Evolutionary conservation across 73 alveolate species (phyloP), one percentile per base, ranked within the genome.

Genomic region (Tetrahymena borealis): DNA sequence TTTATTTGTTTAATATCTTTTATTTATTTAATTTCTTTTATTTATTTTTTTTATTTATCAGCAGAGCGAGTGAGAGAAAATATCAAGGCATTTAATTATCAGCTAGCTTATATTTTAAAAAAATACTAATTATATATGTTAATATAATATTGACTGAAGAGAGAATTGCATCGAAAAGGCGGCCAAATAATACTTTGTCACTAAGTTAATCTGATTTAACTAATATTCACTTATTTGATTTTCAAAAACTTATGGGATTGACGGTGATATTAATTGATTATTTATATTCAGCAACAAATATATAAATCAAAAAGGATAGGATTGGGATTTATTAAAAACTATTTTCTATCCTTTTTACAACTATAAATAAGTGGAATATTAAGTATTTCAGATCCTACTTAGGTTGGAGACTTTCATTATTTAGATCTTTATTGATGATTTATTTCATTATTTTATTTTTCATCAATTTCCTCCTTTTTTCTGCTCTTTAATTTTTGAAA

Each of bases 31-130:
- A 24, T 60, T 60, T 42, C 28, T 60, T 24, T 24, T 24, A 24
- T 60, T 60, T 60, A 60, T 20, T 60, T 60, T 24, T 60, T 39
- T 42, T 42, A 42, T 12, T 60, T 60, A 60, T 13, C 85, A 60
- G 85, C 85, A 60, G 85, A 60, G 85, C 85, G 85, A 60, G 85
- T 60, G 85, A 60, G 85, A 60, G 85, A 60, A 60, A 60, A 60
- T 60, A 60, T 60, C 85, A 18, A 60, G 85, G 85, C 85, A 60
- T 35, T 60, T 13, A 24, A 60, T 1, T 18, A n/a, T 42, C 9
- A 60, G 85, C 85, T 60, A 60, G 85, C 85, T 60, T 60, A n/a
- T n/a, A n/a, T 60, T 60, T 60, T 60, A 60, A 60, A 60, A 60
- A 60, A 60, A 60, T 60, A 60, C 85, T 60, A 60, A 60, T 60